These are phyloP conservation scores for Solanum ahanhuiri DNA, from an alignment of 257 asterid genomes.

Conservation along the genomic window DNA sequence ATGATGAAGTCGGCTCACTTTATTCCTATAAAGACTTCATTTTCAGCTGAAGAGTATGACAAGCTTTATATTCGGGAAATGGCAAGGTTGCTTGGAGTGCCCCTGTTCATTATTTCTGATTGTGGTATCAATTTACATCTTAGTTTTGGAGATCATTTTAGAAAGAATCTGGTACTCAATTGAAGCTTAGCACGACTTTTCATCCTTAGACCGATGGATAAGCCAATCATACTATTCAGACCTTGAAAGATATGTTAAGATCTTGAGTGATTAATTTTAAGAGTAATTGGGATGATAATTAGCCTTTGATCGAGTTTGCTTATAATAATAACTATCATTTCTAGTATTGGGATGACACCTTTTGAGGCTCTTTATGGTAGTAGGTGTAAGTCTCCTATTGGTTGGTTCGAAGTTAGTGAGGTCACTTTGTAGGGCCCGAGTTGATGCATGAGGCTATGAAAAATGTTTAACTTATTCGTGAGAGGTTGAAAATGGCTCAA, in stretches of 20 bases:
- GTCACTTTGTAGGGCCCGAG: neutral
- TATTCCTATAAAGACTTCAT: neutral
- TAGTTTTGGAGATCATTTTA: neutral
- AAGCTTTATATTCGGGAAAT: too few relatives aligned
- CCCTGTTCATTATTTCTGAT: neutral
- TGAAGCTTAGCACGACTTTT: neutral
- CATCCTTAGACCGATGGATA: neutral
- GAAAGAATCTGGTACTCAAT: neutral
- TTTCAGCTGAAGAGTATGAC: neutral
- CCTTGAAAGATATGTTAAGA: neutral
- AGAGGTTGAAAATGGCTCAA: neutral
- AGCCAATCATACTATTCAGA: neutral
- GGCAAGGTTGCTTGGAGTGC: neutral
- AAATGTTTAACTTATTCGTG: too few relatives aligned
- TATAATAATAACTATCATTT: neutral
- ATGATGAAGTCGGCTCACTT: neutral
- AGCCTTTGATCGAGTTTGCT: neutral
- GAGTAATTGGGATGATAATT: neutral
- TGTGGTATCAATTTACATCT: neutral
- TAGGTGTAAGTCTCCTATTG: neutral
- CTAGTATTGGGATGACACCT: neutral
- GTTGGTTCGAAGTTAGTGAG: neutral
- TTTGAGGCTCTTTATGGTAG: neutral
- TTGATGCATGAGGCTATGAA: neutral
- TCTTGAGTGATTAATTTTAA: neutral